phyloP scores from a whole-genome alignment of 345 rosid genomes.

The Lepidium sativum region DNA sequence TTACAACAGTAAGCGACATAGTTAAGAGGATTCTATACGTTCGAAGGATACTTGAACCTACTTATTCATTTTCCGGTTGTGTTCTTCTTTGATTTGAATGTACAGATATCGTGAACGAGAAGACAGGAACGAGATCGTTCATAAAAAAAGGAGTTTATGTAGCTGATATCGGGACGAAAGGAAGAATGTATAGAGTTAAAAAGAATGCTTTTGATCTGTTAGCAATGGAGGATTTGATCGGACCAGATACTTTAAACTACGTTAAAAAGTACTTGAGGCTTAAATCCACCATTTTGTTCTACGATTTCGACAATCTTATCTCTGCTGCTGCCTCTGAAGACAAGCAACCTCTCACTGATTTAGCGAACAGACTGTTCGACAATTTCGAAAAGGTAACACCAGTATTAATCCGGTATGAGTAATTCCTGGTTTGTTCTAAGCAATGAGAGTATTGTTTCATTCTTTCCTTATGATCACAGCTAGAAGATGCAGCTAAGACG shows the following conservation, averaged over 20 bases:
- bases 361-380: conserved; percentile 80
- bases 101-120: conserved; percentile 56
- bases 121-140: conserved; percentile 67
- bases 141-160: conserved; percentile 56
- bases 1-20: conserved; percentile 49
- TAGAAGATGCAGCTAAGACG: conserved; percentile 57
- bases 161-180: conserved; percentile 52
- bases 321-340: conserved; percentile 50
- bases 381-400: conserved; percentile 57
- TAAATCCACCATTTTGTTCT: conserved; percentile 68
- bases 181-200: conserved; percentile 54
- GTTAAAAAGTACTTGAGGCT: conserved; percentile 70
- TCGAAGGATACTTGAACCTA: background rate
- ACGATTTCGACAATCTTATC: conserved; percentile 72
- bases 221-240: conserved; percentile 82
- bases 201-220: conserved; percentile 69
- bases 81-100: background rate
- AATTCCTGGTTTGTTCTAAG: background rate
- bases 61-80: background rate
- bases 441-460: background rate
- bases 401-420: background rate
- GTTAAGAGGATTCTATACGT: too few species aligned
- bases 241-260: conserved; percentile 65
- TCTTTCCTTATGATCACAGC: conserved; percentile 29
- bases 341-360: conserved; percentile 59